Conservation (phyloP, 352 stramenopile genomes). For the Phytophthora fragariae region DNA sequence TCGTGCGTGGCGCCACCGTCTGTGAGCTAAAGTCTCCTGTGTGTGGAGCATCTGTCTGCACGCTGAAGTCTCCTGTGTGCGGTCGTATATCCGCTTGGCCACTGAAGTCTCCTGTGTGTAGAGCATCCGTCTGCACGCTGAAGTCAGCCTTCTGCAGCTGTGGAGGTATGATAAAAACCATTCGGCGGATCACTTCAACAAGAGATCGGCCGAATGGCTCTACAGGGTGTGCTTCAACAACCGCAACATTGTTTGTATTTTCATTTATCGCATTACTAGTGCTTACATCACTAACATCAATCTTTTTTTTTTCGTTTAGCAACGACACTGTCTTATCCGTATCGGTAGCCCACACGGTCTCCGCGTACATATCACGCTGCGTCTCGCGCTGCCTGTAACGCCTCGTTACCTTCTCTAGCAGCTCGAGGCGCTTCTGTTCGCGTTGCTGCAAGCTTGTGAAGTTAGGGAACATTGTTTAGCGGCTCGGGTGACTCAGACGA, state of each 20-base stretch:
- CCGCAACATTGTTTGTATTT: not conserved
- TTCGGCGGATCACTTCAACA: no score
- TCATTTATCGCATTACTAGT: no score
- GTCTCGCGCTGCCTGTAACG: not conserved
- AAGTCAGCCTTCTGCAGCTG: no score
- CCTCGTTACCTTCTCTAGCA: constrained; percentile 1
- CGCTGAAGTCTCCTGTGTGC: no score
- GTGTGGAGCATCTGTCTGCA: no score
- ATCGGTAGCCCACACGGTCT: constrained; percentile 1
- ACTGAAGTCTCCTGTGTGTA: no score
- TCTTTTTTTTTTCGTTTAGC: not conserved
- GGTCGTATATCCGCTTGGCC: no score
- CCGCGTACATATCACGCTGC: constrained; percentile 12
- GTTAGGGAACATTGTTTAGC: constrained; percentile 1
- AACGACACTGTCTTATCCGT: not conserved
- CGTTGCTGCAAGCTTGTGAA: constrained; percentile 9
- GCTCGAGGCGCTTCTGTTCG: not conserved
- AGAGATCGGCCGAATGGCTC: not conserved
- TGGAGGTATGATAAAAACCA: no score
- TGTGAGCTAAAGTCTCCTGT: no score
- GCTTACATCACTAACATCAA: not conserved
- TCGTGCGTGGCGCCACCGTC: no score
- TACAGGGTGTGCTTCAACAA: not conserved
- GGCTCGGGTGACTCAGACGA: not conserved
- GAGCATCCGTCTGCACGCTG: no score